phyloP scores from a whole-genome alignment of 441 rosid species.

The Erysimum cheiri region DNA sequence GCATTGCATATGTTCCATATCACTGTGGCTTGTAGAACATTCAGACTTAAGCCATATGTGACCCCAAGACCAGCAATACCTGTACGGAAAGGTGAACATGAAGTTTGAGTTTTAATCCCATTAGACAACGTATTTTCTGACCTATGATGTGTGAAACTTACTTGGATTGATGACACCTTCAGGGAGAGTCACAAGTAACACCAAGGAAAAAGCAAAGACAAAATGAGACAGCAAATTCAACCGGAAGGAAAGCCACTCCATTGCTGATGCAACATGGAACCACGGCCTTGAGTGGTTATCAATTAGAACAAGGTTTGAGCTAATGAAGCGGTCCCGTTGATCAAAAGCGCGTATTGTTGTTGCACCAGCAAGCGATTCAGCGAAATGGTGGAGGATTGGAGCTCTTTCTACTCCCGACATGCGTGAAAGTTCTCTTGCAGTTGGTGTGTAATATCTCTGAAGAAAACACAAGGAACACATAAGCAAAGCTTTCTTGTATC shows the following conservation, averaged over 20 bases:
- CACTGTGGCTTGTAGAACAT: constrained; percentile 85
- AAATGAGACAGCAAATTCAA: constrained; percentile 87
- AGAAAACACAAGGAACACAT: constrained; percentile 6
- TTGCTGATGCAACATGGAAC: constrained; percentile 90
- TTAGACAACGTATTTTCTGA: neutral
- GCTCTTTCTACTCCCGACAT: constrained; percentile 87
- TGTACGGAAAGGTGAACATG: constrained; percentile 43
- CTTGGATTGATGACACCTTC: constrained; percentile 98
- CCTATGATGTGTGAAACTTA: constrained; percentile 50
- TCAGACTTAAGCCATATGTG: constrained; percentile 91
- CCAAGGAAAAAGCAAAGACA: constrained; percentile 92
- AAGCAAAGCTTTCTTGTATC: constrained; percentile 19
- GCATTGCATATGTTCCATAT: constrained; percentile 97
- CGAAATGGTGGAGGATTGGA: constrained; percentile 98
- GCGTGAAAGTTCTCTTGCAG: constrained; percentile 96
- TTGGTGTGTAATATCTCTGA: constrained; percentile 94
- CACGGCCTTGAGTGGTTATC: constrained; percentile 92
- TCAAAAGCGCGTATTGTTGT: constrained; percentile 93
- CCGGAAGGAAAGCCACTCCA: constrained; percentile 99
- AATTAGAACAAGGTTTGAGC: constrained; percentile 69
- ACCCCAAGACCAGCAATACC: constrained; percentile 98
- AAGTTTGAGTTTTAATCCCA: constrained; percentile 11
- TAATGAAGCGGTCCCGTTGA: constrained; percentile 73
- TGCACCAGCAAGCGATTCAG: constrained; percentile 93
- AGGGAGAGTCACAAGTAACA: constrained; percentile 88